A percentile compares a stretch with the other conserved stretches of the same genome.
Evolutionary conservation across 805 yeast genomes (phyloP).

Genomic region (Spathaspora sp.): DNA sequence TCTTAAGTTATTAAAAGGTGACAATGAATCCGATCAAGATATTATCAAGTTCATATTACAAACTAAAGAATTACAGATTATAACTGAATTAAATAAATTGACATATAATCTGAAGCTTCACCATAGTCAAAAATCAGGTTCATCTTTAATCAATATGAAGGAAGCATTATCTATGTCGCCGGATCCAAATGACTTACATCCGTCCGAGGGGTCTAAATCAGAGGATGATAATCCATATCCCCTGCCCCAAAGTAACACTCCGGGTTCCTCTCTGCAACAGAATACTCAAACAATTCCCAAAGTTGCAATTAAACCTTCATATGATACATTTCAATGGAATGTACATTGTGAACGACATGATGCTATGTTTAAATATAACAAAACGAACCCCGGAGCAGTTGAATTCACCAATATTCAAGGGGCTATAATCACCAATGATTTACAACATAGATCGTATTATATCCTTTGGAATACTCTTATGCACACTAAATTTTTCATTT

Average conservation of each 20-base stretch:
- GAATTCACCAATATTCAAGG: conserved; percentile 25
- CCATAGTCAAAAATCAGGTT: conserved; percentile 25
- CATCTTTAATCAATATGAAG: conserved; percentile 10
- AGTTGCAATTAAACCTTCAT: conserved; percentile 29
- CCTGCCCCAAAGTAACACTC: neutral
- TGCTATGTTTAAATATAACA: conserved; percentile 6
- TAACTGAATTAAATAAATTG: conserved; percentile 34
- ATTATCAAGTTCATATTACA: conserved; percentile 29
- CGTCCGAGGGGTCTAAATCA: neutral
- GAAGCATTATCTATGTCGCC: conserved; percentile 18
- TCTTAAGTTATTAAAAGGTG: conserved; percentile 22
- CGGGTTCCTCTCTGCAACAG: neutral
- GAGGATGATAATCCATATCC: neutral
- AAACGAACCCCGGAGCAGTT: conserved; percentile 4
- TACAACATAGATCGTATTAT: conserved; percentile 32
- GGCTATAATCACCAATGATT: conserved; percentile 36
- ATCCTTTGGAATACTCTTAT: conserved; percentile 28
- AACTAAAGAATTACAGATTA: conserved; percentile 30
- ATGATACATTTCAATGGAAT: conserved; percentile 5
- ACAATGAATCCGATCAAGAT: conserved; percentile 22
- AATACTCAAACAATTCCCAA: conserved; percentile 22
- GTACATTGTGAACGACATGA: conserved; percentile 4
- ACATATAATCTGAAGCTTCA: conserved; percentile 30
- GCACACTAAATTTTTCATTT: conserved; percentile 14
- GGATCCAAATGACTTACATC: conserved; percentile 7